phyloP scores from a whole-genome alignment of 495 filamentous ascomycete genomes.

The Rostrohypoxylon terebratum region DNA sequence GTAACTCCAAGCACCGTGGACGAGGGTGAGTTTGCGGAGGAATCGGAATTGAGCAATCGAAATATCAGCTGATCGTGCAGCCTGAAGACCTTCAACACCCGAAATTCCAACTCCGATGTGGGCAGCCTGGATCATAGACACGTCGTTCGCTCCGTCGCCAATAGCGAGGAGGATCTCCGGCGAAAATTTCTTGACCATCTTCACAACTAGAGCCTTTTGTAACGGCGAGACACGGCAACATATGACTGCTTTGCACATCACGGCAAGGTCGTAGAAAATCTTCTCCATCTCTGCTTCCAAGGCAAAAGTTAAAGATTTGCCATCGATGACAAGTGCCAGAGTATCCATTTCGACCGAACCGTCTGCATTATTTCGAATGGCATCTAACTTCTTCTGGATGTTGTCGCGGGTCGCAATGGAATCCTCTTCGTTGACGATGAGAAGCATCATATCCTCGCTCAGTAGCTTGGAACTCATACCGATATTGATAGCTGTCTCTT shows the following conservation, averaged over 20 bases:
- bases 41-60: slow-evolving; percentile 97
- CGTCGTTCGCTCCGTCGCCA: slow-evolving; percentile 98
- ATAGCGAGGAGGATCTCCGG: slow-evolving; percentile 91
- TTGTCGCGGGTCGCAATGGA: slow-evolving; percentile 82
- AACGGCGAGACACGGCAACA: slow-evolving; percentile 99
- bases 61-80: slow-evolving; percentile 94
- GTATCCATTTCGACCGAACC: slow-evolving; percentile 83
- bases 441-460: slow-evolving; percentile 97
- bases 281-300: slow-evolving; percentile 95
- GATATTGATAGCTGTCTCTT: slow-evolving; percentile 99
- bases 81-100: slow-evolving; percentile 98
- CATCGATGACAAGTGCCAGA: slow-evolving; percentile 96
- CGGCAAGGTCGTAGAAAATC: slow-evolving; percentile 89
- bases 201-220: slow-evolving; percentile 98
- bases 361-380: slow-evolving; percentile 79
- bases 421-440: slow-evolving; percentile 94
- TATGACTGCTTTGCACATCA: slow-evolving; percentile 97
- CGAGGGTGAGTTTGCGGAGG: slow-evolving; percentile 92
- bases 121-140: slow-evolving; percentile 99
- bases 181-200: slow-evolving; percentile 96
- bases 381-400: slow-evolving; percentile 90
- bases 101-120: slow-evolving; percentile 99
- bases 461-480: slow-evolving; percentile 99
- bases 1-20: slow-evolving; percentile 98
- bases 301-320: slow-evolving; percentile 92